Evolutionary conservation across 2,329 filamentous ascomycete species (phyloP).

Genomic region (Trichoderma sp.): DNA sequence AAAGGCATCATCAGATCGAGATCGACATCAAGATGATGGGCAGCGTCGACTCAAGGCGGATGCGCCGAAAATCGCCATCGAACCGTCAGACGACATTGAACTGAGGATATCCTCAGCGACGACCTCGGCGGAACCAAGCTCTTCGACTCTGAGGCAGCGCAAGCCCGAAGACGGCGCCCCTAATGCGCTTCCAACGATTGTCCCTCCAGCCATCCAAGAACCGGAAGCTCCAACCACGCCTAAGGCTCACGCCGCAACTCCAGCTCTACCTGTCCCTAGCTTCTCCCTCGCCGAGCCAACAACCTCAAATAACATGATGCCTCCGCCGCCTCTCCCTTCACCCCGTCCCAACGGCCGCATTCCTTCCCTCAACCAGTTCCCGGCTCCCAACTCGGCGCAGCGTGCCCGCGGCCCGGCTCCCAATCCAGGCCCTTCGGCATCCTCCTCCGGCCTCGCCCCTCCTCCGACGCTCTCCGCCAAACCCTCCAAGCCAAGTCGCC

Average conservation of each 20-base stretch:
- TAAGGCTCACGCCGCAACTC: slow-evolving; percentile 40
- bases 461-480: slow-evolving; percentile 54
- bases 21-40: not conserved
- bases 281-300: slow-evolving; percentile 40
- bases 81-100: not conserved
- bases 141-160: not conserved
- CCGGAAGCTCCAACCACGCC: slow-evolving; percentile 49
- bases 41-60: not conserved
- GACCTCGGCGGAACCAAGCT: not conserved
- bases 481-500: slow-evolving; percentile 58
- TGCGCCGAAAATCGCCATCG: slow-evolving; percentile 9
- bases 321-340: slow-evolving; percentile 32
- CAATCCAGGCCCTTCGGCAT: slow-evolving; percentile 37
- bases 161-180: slow-evolving; percentile 19
- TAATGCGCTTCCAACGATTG: slow-evolving; percentile 24
- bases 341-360: slow-evolving; percentile 30
- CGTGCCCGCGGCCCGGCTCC: slow-evolving; percentile 45
- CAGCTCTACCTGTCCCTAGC: slow-evolving; percentile 40
- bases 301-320: slow-evolving; percentile 27
- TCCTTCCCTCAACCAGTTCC: slow-evolving; percentile 45
- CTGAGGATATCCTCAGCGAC: not conserved
- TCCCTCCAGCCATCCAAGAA: slow-evolving; percentile 25
- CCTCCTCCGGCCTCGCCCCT: slow-evolving; percentile 49
- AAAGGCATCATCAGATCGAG: not conserved
- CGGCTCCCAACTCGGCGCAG: slow-evolving; percentile 52